These are phyloP conservation scores for Lachnellula occidentalis DNA, from an alignment of 2,329 filamentous ascomycete genomes.

Conservation along the genomic window DNA sequence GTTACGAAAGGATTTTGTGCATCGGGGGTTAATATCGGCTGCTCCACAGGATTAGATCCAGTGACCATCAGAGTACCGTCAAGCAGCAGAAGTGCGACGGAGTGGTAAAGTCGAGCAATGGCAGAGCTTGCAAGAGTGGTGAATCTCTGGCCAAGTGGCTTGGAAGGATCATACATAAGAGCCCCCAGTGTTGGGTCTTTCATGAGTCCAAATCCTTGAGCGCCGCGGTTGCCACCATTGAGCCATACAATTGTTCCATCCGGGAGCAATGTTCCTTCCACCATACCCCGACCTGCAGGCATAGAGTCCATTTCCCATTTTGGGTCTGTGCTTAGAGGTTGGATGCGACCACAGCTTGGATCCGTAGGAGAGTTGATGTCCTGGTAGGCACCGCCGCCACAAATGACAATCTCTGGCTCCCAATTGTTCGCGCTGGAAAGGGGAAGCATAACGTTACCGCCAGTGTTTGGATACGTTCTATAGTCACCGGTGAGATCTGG, in stretches of 20 bases:
- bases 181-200: constrained; percentile 48
- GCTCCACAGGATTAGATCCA: constrained; percentile 56
- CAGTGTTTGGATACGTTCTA: constrained; percentile 56
- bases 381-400: constrained; percentile 55
- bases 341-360: constrained; percentile 51
- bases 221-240: constrained; percentile 52
- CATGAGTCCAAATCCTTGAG: constrained; percentile 55
- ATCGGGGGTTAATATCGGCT: constrained; percentile 44
- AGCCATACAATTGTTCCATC: constrained; percentile 56
- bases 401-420: constrained; percentile 50
- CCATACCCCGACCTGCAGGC: constrained; percentile 54
- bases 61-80: constrained; percentile 55
- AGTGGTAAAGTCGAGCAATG: constrained; percentile 53
- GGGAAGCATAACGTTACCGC: constrained; percentile 51
- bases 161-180: constrained; percentile 51
- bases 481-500: constrained; percentile 50
- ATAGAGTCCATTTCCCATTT: constrained; percentile 53
- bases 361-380: constrained; percentile 54
- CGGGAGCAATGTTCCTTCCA: constrained; percentile 53
- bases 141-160: constrained; percentile 46
- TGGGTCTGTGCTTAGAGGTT: constrained; percentile 43
- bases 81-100: constrained; percentile 51
- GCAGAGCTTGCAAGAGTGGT: constrained; percentile 35
- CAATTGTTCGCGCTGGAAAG: constrained; percentile 46
- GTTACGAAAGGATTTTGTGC: constrained; percentile 46